These are phyloP conservation scores for Fusarium buharicum DNA, from an alignment of 2,329 filamentous ascomycete species.

Conservation along the genomic window DNA sequence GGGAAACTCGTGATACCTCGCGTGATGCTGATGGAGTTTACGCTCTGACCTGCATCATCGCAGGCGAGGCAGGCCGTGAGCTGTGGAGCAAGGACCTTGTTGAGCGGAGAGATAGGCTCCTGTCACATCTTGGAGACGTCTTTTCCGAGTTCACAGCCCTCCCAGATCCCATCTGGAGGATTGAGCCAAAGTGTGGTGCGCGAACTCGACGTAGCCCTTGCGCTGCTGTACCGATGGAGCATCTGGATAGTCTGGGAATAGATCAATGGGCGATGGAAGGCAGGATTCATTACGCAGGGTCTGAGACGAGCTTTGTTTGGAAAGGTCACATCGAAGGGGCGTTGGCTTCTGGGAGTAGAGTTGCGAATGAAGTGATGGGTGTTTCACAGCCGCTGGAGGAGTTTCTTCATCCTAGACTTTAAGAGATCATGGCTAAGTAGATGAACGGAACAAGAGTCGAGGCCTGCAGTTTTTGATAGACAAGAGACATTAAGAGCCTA, in stretches of 20 bases:
- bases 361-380: slow-evolving; percentile 25
- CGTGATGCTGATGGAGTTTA: slow-evolving; percentile 22
- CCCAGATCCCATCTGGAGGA: slow-evolving; percentile 20
- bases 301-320: slow-evolving; percentile 37
- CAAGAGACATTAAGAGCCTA: neutral
- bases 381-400: slow-evolving; percentile 8
- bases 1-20: slow-evolving; percentile 30
- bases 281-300: slow-evolving; percentile 37
- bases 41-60: slow-evolving; percentile 33
- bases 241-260: slow-evolving; percentile 4
- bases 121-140: slow-evolving; percentile 3
- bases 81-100: slow-evolving; percentile 22
- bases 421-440: neutral
- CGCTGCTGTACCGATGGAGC: slow-evolving; percentile 19
- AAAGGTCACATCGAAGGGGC: slow-evolving; percentile 41
- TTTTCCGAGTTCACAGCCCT: slow-evolving; percentile 9
- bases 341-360: slow-evolving; percentile 33
- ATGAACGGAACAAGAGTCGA: neutral
- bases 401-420: slow-evolving; percentile 16
- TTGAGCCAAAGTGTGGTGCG: slow-evolving; percentile 4
- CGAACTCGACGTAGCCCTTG: slow-evolving; percentile 13
- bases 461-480: neutral
- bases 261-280: slow-evolving; percentile 38
- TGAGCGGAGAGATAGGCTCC: slow-evolving; percentile 12
- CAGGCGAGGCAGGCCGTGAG: slow-evolving; percentile 29